Conservation (phyloP, 202 grass and related monocot genomes). For the Panicum virgatum region DNA sequence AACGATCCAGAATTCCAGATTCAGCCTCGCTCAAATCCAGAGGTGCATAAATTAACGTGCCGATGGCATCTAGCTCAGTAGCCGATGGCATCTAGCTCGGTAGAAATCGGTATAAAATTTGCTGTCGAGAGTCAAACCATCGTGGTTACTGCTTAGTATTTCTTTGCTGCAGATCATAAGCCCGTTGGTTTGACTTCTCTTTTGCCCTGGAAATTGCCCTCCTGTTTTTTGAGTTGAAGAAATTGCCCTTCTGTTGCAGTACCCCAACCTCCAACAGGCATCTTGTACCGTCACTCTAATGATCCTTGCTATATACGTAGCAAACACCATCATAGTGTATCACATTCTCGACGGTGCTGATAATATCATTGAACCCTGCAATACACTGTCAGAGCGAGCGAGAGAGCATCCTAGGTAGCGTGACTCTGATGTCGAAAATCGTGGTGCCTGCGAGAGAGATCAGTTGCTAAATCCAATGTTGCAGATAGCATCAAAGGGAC, state of each 20-base stretch:
- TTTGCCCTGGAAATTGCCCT: neutral
- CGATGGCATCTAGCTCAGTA: neutral
- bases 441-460: neutral
- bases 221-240: neutral
- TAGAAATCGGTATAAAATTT: conserved; percentile 29
- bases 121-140: neutral
- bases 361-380: conserved; percentile 21
- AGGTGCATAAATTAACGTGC: conserved; percentile 2
- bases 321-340: conserved; percentile 9
- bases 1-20: neutral
- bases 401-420: conserved; percentile 14
- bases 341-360: neutral
- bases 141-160: neutral
- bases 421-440: neutral
- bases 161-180: neutral
- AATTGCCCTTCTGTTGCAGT: neutral
- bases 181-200: neutral
- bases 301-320: neutral
- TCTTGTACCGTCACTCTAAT: neutral
- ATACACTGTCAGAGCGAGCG: neutral
- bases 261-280: neutral
- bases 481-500: neutral
- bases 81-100: neutral
- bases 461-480: neutral
- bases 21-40: conserved; percentile 7